Percentiles rank a stretch among this genome's conserved stretches.
These are phyloP conservation scores for Clitoria ternatea DNA, from an alignment of 306 rosid species.

Conservation along the genomic window DNA sequence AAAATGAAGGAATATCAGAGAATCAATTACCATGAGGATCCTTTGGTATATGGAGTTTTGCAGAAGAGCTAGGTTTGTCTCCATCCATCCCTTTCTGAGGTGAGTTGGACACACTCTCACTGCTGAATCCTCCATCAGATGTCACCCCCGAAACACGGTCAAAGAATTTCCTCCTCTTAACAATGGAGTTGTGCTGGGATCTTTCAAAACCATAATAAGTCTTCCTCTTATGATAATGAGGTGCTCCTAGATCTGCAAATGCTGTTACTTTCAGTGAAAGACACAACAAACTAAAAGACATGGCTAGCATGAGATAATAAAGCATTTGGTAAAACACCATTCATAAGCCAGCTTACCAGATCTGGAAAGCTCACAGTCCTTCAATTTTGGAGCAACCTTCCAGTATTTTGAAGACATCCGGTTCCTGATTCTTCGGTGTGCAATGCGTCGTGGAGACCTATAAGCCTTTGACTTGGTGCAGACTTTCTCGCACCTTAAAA, in stretches of 20 bases:
- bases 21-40: constrained; percentile 66
- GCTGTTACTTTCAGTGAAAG: constrained; percentile 18
- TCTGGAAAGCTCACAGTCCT: constrained; percentile 69
- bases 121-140: constrained; percentile 87
- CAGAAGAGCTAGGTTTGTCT: constrained; percentile 38
- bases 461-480: constrained; percentile 53
- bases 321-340: constrained; percentile 17
- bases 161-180: constrained; percentile 64
- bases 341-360: constrained; percentile 48
- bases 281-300: not conserved
- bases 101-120: constrained; percentile 89
- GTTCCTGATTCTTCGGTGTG: constrained; percentile 70
- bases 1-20: not conserved
- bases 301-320: not conserved
- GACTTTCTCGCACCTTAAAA: constrained; percentile 50
- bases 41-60: constrained; percentile 47
- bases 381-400: constrained; percentile 79
- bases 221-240: constrained; percentile 64
- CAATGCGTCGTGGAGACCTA: constrained; percentile 61
- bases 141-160: constrained; percentile 55
- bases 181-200: constrained; percentile 38
- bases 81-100: constrained; percentile 53
- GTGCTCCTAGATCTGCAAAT: constrained; percentile 50
- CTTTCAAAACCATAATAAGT: constrained; percentile 43
- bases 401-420: constrained; percentile 78